Evolutionary conservation across 306 rosid species (phyloP), one percentile per base, ranked within the genome.

Genomic region (Lotus japonicus): DNA sequence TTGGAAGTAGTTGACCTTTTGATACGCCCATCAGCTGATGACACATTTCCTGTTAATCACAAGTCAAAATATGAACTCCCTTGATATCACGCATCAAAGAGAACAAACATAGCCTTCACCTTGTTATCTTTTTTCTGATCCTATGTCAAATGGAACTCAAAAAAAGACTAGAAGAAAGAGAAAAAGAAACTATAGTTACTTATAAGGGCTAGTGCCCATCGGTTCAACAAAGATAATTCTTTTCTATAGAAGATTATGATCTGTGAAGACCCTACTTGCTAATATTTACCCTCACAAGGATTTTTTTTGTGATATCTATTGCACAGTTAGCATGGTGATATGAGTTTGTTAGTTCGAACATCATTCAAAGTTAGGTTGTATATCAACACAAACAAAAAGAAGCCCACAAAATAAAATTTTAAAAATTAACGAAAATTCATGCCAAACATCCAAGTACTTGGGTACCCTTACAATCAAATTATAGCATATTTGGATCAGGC

Each of bases 1-100:
- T 83, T 87, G 45, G 72, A 61, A 48, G 77, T 55, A 23, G 18
- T 64, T 48, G 85, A 78, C 69, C 73, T 81, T 81, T 61, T 87
- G 55, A 52, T 64, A 66, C 80, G 79, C 68, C 84, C 80, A 71
- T 88, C 92, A 7, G 82, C 75, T 71, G 65, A 77, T 16, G 79
- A 78, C 10, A 76, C 39, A 76, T 72, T 76, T 81, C 81, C 80
- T 75, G 58, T 80, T 26, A 71, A 52, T 74, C 58, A 65, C 77
- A 79, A 15, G 70, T 71, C 66, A 71, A 60, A 58, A 70, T 16
- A 41, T 63, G 38, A 56, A 48, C 58, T 56, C 38, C 43, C n/a
- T 71, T 72, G 36, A 42, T 6, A 66, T 8, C 54, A 50, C 15
- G 66, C 67, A 57, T 81, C 42, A 52, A 51, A 54, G 64, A 76